A percentile compares a stretch with the other conserved stretches of the same genome.
Evolutionary conservation across 108 stramenopile species (phyloP).

Genomic region (Conticribra guillardii): DNA sequence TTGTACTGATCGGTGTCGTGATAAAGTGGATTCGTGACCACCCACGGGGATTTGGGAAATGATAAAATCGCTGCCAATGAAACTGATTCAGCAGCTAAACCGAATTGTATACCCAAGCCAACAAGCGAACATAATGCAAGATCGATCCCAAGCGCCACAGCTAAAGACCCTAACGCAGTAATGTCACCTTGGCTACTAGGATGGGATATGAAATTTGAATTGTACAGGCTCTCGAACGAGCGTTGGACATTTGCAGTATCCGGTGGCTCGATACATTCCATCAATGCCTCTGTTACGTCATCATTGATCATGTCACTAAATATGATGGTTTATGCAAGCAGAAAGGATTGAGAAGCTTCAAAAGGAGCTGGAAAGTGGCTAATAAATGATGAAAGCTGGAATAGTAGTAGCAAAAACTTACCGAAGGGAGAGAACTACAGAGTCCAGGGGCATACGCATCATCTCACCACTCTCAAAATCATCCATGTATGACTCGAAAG

Average conservation of each 20-base stretch:
- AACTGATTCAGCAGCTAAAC: constrained; percentile 78
- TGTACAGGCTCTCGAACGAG: constrained; percentile 72
- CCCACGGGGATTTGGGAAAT: constrained; percentile 77
- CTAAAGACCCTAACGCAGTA: constrained; percentile 75
- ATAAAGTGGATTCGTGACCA: too few species aligned
- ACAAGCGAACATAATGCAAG: constrained; percentile 72
- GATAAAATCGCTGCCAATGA: constrained; percentile 81
- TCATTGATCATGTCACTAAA: constrained; percentile 76
- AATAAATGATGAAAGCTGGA: too few species aligned
- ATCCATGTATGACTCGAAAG: constrained; percentile 68
- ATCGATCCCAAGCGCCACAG: constrained; percentile 79
- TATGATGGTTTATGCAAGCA: too few species aligned
- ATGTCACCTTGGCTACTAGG: constrained; percentile 77
- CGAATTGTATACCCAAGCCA: constrained; percentile 89
- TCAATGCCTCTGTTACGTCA: constrained; percentile 65
- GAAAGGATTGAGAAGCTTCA: too few species aligned
- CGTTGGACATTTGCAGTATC: constrained; percentile 66
- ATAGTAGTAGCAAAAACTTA: too few species aligned
- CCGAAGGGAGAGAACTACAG: constrained; percentile 11
- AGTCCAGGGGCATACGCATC: constrained; percentile 77
- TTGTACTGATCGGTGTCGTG: too few species aligned
- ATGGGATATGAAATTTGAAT: constrained; percentile 63
- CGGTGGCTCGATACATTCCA: constrained; percentile 85
- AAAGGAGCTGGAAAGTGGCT: too few species aligned
- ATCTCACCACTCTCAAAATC: constrained; percentile 86